Conservation (phyloP, 805 yeast species). For the Candida tibetensis region DNA sequence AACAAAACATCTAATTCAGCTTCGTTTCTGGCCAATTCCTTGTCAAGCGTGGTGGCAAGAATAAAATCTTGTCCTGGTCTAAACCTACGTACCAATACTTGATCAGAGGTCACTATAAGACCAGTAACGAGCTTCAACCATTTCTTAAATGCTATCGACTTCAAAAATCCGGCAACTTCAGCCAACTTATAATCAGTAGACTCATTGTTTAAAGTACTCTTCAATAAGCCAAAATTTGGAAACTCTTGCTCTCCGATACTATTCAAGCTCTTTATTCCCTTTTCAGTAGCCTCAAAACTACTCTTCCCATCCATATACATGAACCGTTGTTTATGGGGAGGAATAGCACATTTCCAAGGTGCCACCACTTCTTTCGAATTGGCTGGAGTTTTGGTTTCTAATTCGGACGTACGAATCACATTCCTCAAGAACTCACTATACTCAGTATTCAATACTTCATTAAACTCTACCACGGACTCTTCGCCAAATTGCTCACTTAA, state of each 20-base stretch:
- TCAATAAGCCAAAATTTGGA: slow-evolving; percentile 47
- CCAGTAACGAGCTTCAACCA: slow-evolving; percentile 68
- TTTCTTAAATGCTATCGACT: slow-evolving; percentile 59
- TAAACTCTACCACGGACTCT: slow-evolving; percentile 68
- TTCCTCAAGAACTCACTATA: slow-evolving; percentile 47
- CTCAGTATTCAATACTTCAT: slow-evolving; percentile 57
- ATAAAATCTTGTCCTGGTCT: slow-evolving; percentile 95
- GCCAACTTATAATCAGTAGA: slow-evolving; percentile 43
- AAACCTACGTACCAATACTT: slow-evolving; percentile 75
- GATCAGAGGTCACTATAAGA: slow-evolving; percentile 60
- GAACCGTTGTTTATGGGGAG: slow-evolving; percentile 90
- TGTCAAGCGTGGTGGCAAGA: slow-evolving; percentile 68
- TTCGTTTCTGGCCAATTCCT: slow-evolving; percentile 31
- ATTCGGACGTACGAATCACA: slow-evolving; percentile 54
- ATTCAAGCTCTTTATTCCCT: slow-evolving; percentile 28
- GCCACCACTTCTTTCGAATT: slow-evolving; percentile 49
- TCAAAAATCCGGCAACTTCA: slow-evolving; percentile 56
- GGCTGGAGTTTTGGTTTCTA: slow-evolving; percentile 60
- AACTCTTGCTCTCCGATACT: slow-evolving; percentile 46
- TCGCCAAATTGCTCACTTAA: slow-evolving; percentile 56
- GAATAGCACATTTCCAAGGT: slow-evolving; percentile 91
- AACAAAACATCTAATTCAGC: slow-evolving; percentile 46
- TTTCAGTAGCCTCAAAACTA: slow-evolving; percentile 31
- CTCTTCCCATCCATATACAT: slow-evolving; percentile 73
- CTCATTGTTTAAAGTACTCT: slow-evolving; percentile 2